Conservation (phyloP, 2,329 filamentous ascomycete genomes). For the Colletotrichum karsti region DNA sequence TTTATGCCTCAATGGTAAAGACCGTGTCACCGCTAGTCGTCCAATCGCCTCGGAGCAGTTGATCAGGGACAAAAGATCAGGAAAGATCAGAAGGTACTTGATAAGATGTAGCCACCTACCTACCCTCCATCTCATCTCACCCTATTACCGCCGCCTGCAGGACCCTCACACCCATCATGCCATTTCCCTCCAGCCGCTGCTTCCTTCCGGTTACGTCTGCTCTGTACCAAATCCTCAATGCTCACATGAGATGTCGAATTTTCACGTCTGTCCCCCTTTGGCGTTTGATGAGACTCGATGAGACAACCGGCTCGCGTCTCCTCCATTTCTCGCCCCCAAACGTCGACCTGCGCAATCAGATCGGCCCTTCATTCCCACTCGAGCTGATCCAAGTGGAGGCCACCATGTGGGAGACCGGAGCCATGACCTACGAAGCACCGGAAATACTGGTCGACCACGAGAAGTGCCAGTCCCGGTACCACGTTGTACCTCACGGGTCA, state of each 20-base stretch:
- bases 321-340: background rate
- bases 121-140: conserved; percentile 1
- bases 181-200: background rate
- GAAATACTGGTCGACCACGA: background rate
- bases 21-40: conserved; percentile 12
- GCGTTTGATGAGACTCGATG: background rate
- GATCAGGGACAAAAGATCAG: conserved; percentile 3
- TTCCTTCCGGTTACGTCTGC: background rate
- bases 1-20: conserved; percentile 16
- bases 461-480: background rate
- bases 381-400: conserved; percentile 12
- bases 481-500: background rate
- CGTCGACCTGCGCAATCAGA: conserved; percentile 2
- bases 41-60: conserved; percentile 16
- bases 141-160: background rate
- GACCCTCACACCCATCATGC: background rate
- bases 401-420: background rate
- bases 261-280: background rate
- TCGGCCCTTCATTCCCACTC: conserved; percentile 21
- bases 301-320: background rate
- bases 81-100: conserved; percentile 23
- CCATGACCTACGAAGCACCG: background rate
- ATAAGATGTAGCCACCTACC: conserved; percentile 24
- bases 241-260: conserved; percentile 3
- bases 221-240: background rate